A percentile compares a stretch with the other conserved stretches of the same genome.
phyloP scores from a whole-genome alignment of 768 basidiomycete species.

The Boletus huronensis region DNA sequence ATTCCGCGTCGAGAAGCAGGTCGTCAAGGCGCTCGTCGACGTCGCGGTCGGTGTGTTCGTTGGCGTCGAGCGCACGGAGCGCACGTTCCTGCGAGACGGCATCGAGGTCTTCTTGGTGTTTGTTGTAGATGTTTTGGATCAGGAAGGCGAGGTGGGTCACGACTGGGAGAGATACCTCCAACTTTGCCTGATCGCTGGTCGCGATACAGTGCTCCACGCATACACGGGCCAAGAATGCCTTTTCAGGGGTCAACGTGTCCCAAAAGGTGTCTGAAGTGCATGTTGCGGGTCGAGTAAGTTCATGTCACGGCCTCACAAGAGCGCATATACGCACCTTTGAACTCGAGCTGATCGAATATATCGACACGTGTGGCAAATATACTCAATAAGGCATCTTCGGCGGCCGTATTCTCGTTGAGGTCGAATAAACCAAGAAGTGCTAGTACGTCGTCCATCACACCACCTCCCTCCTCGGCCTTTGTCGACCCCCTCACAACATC shows the following conservation, averaged over 20 bases:
- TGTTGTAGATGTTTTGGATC: slow-evolving; percentile 70
- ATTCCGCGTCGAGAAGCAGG: slow-evolving; percentile 36
- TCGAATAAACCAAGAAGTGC: slow-evolving; percentile 59
- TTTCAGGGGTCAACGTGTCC: slow-evolving; percentile 65
- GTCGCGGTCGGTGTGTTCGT: slow-evolving; percentile 32
- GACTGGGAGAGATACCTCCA: slow-evolving; percentile 75
- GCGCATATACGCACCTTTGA: slow-evolving; percentile 52
- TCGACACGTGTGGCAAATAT: slow-evolving; percentile 66
- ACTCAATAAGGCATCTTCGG: slow-evolving; percentile 70
- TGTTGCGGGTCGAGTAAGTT: neutral
- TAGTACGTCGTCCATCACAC: slow-evolving; percentile 38
- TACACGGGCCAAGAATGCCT: slow-evolving; percentile 76
- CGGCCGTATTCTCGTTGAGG: slow-evolving; percentile 53
- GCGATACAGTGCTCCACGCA: slow-evolving; percentile 75
- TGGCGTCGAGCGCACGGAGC: slow-evolving; percentile 30
- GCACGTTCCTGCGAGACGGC: slow-evolving; percentile 38
- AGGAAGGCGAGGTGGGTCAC: slow-evolving; percentile 78
- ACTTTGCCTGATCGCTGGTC: slow-evolving; percentile 54
- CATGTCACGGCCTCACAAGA: neutral
- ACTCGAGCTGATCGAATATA: slow-evolving; percentile 63
- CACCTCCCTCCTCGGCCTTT: slow-evolving; percentile 37
- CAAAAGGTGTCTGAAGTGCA: slow-evolving; percentile 62
- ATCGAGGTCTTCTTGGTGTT: slow-evolving; percentile 44
- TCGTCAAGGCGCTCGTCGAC: slow-evolving; percentile 50
- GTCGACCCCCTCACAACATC: slow-evolving; percentile 43